phyloP scores from a whole-genome alignment of 345 rosid species.

The Psidium guajava region DNA sequence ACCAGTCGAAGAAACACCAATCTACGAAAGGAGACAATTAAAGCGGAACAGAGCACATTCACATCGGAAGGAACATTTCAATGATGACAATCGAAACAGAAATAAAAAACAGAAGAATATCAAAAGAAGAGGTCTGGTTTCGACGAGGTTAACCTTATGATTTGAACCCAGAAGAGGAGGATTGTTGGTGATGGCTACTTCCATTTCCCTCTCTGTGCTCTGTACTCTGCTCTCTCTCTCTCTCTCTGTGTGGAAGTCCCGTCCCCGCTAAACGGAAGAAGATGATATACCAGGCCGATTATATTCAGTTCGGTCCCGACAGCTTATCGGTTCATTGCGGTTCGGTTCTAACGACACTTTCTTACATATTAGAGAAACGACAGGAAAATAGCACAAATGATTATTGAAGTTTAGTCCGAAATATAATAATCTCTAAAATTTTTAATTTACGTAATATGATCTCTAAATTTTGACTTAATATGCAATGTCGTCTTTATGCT shows the following conservation, averaged over 20 bases:
- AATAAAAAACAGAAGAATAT: not conserved
- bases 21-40: not conserved
- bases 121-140: not conserved
- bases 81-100: not conserved
- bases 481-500: no score
- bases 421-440: no score
- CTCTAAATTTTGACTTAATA: no score
- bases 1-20: not conserved
- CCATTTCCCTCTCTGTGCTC: not conserved
- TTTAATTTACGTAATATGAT: no score
- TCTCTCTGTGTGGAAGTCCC: not conserved
- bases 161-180: not conserved
- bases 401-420: no score
- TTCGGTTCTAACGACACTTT: not conserved
- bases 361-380: no score
- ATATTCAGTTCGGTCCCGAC: not conserved
- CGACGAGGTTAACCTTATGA: not conserved
- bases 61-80: not conserved
- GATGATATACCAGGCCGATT: not conserved
- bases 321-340: not conserved
- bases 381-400: no score
- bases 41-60: not conserved
- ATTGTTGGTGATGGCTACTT: not conserved
- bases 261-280: not conserved
- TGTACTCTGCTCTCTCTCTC: not conserved